Evolutionary conservation across 2,329 filamentous ascomycete species (phyloP).

Genomic region (Gliomastix tumulicola): DNA sequence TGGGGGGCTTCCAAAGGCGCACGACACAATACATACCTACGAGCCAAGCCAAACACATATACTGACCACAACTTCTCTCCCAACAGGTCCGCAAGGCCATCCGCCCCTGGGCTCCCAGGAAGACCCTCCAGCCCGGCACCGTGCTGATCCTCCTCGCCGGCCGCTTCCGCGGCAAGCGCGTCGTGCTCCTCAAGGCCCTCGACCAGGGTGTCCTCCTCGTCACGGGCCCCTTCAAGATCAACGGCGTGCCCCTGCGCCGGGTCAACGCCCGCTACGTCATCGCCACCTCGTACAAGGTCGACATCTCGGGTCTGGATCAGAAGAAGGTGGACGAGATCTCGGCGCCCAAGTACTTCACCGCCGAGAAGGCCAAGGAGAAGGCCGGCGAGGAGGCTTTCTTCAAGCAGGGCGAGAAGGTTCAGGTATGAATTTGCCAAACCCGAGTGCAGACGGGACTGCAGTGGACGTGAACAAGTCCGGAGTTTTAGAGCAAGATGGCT

Average conservation of each 20-base stretch:
- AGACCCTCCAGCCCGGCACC: constrained; percentile 87
- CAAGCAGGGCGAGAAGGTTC: constrained; percentile 96
- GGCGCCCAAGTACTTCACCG: constrained; percentile 86
- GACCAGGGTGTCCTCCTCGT: constrained; percentile 97
- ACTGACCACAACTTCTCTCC: constrained; percentile 13
- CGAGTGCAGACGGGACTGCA: too few species aligned
- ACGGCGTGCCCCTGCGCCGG: constrained; percentile 94
- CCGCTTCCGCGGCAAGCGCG: constrained; percentile 99
- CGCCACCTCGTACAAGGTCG: constrained; percentile 79
- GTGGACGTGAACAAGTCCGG: background rate
- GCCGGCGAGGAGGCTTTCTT: constrained; percentile 97
- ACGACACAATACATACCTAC: too few species aligned
- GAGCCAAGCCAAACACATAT: too few species aligned
- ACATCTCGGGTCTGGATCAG: constrained; percentile 78
- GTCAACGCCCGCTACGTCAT: constrained; percentile 93
- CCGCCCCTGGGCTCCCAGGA: constrained; percentile 79
- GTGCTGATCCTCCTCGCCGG: constrained; percentile 98
- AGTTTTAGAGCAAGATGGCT: constrained; percentile 14
- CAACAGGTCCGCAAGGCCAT: constrained; percentile 87
- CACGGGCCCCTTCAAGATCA: constrained; percentile 99
- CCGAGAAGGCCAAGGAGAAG: constrained; percentile 94
- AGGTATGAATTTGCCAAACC: too few species aligned
- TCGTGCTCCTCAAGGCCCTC: constrained; percentile 96
- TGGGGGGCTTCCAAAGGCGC: too few species aligned
- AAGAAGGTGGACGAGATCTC: constrained; percentile 80